These are phyloP conservation scores for Dryas integrifolia DNA, from an alignment of 331 rosid species.

Conservation along the genomic window DNA sequence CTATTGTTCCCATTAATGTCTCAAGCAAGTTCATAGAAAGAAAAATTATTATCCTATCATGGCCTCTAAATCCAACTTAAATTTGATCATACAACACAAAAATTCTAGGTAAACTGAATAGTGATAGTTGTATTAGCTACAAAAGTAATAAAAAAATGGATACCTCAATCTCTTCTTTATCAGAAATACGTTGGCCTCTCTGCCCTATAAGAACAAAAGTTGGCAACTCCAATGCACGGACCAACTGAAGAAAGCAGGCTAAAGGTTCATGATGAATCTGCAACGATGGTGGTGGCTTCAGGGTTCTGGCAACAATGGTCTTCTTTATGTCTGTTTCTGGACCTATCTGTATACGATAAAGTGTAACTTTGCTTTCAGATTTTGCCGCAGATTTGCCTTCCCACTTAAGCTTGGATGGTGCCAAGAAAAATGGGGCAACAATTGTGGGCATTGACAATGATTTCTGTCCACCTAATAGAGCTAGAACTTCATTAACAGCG, in stretches of 20 bases:
- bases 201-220: conserved; percentile 54
- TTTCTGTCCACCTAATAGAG: conserved; percentile 37
- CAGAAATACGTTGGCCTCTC: conserved; percentile 33
- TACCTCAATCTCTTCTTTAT: conserved; percentile 54
- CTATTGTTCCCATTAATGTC: background rate
- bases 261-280: conserved; percentile 57
- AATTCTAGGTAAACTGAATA: conserved; percentile 3
- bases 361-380: conserved; percentile 27
- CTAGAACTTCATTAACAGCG: conserved; percentile 61
- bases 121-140: background rate
- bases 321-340: conserved; percentile 50
- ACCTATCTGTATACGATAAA: conserved; percentile 53
- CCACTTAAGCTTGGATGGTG: conserved; percentile 59
- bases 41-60: background rate
- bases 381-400: conserved; percentile 38
- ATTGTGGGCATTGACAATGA: conserved; percentile 48
- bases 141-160: conserved; percentile 8
- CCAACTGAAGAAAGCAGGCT: conserved; percentile 71
- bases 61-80: conserved; percentile 4
- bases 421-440: conserved; percentile 53
- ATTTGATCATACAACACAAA: background rate
- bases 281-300: conserved; percentile 44
- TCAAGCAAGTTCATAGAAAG: background rate
- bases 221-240: conserved; percentile 51
- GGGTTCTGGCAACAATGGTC: conserved; percentile 43